Evolutionary conservation across 495 filamentous ascomycete species (phyloP).

Genomic region (Aspergillus nidulans): DNA sequence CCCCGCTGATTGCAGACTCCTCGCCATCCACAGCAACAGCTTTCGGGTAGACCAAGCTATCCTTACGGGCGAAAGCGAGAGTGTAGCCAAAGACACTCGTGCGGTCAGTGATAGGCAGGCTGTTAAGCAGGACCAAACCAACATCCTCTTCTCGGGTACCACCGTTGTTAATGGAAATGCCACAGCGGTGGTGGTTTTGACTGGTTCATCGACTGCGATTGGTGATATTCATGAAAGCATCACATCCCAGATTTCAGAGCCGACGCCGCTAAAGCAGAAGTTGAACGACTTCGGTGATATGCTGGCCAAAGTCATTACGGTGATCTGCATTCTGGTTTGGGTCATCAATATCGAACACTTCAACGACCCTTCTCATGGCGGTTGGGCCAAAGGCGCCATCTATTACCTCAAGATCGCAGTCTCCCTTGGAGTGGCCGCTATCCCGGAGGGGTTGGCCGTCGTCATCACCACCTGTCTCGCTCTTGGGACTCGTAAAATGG

Average conservation of each 20-base stretch:
- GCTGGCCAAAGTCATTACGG: constrained; percentile 95
- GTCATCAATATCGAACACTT: constrained; percentile 97
- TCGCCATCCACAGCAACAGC: constrained; percentile 93
- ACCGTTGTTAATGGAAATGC: constrained; percentile 95
- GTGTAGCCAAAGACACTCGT: constrained; percentile 77
- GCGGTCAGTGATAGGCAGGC: constrained; percentile 72
- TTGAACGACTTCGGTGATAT: constrained; percentile 96
- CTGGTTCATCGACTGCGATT: constrained; percentile 88
- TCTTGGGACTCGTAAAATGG: constrained; percentile 96
- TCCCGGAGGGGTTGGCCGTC: constrained; percentile 94
- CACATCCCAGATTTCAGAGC: constrained; percentile 93
- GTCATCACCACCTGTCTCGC: constrained; percentile 97
- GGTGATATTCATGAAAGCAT: constrained; percentile 99
- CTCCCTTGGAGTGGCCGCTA: constrained; percentile 95
- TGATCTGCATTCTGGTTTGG: constrained; percentile 96
- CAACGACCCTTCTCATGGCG: constrained; percentile 86
- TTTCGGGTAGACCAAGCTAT: constrained; percentile 97
- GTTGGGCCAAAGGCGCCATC: constrained; percentile 96
- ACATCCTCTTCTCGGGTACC: constrained; percentile 98
- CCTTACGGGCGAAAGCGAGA: constrained; percentile 96
- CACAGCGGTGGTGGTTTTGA: constrained; percentile 86
- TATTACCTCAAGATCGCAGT: constrained; percentile 99
- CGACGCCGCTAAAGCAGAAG: constrained; percentile 97
- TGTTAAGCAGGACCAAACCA: constrained; percentile 95
- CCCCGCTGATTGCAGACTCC: constrained; percentile 90